Percentiles rank a stretch among this genome's conserved stretches.
Conservation (phyloP, 2,329 filamentous ascomycete species). For the Leptosphaerulina australis region DNA sequence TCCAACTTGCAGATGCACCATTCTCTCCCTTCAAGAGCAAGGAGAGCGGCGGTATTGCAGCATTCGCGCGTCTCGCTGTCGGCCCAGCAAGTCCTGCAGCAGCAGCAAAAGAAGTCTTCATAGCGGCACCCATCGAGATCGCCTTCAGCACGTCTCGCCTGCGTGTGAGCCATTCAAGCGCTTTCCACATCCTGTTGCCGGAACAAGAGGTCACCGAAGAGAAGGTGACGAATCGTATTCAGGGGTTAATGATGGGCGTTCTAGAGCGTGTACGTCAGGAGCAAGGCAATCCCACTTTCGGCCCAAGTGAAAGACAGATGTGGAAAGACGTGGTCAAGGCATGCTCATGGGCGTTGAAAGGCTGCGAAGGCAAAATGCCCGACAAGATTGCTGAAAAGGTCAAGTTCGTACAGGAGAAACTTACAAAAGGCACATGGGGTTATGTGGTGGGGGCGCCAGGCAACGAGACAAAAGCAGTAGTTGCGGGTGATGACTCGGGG, state of each 20-base stretch:
- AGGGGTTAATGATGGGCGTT: constrained; percentile 42
- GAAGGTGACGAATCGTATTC: constrained; percentile 32
- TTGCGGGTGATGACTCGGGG: neutral
- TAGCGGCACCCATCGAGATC: constrained; percentile 33
- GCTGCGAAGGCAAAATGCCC: constrained; percentile 34
- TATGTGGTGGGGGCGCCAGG: constrained; percentile 17
- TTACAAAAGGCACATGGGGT: constrained; percentile 33
- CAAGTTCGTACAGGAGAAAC: constrained; percentile 31
- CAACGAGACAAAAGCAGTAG: neutral
- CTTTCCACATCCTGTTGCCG: constrained; percentile 34
- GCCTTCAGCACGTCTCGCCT: constrained; percentile 22
- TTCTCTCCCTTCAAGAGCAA: constrained; percentile 23
- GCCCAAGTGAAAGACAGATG: constrained; percentile 24
- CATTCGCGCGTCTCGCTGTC: constrained; percentile 36
- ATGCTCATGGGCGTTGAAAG: constrained; percentile 34
- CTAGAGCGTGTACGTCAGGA: constrained; percentile 34
- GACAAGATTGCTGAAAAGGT: constrained; percentile 35
- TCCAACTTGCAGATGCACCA: constrained; percentile 37
- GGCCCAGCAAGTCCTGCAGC: constrained; percentile 27
- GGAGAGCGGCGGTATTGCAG: constrained; percentile 15
- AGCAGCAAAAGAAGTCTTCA: constrained; percentile 17
- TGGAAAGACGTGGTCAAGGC: constrained; percentile 35
- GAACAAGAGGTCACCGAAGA: constrained; percentile 8
- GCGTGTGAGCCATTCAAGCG: constrained; percentile 21
- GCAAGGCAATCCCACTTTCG: constrained; percentile 28